Base-by-base conservation (phyloP, 306 rosid genomes). In the Psophocarpus tetragonolobus region DNA sequence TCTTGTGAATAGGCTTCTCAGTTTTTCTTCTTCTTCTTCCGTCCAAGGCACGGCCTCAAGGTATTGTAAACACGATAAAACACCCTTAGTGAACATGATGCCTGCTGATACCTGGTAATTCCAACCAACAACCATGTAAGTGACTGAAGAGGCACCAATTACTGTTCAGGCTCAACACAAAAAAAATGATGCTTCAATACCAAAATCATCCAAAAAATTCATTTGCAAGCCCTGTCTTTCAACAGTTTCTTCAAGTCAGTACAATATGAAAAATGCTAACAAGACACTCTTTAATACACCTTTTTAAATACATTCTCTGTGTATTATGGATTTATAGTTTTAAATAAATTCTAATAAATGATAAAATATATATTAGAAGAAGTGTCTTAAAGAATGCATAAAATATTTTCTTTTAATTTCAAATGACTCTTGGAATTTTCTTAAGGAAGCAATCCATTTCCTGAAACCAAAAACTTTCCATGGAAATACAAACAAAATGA, bases 21-120 rank as follows among this genome's bases (percentile, higher is more conserved):
- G 54, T 75, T 93, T 93, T 81, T 89, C 96, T 86, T 91, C 96
- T 81, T 93, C 96, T 81, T 93, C 97, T 84, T 93, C 97, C 3
- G 94, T 89, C 96, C 96, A 93, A 84, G 96, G 96, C 86, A 93
- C 94, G 50, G 94, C 98, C 83, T 93, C 98, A 10, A 93, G 92
- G 81, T 88, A 91, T 70, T 84, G 87, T 42, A 93, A 83, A 86
- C 98, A 93, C 38, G 91, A 87, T 63, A 83, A 77, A 75, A 93
- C 91, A 33, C 94, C 92, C 87, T 77, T 91, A 7, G 85, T 81
- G 86, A 91, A 93, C 94, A 84, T 88, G 62, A 93, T 91, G 45
- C 94, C 89, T 8, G 97, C 93, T 0, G 93, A 91, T 33, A 93
- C 93, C 98, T 91, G 77, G 76, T 2, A 68, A 78, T 26, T 77